phyloP scores from a whole-genome alignment of 306 rosid genomes.

The Rosa lucieae region DNA sequence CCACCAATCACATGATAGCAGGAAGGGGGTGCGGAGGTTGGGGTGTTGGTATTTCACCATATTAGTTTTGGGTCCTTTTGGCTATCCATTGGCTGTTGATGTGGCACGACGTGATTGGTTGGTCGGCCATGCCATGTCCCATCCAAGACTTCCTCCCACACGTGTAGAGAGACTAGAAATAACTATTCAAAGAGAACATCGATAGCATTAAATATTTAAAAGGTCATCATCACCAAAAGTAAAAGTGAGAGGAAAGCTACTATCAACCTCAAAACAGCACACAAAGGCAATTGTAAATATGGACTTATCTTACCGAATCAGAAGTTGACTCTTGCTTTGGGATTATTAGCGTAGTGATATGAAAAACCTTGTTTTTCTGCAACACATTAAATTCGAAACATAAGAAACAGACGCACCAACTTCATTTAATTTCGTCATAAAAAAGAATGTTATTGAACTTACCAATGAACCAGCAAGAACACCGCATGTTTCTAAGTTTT shows the following conservation, averaged over 20 bases:
- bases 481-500: slow-evolving; percentile 91
- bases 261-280: slow-evolving; percentile 14
- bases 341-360: slow-evolving; percentile 84
- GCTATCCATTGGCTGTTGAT: neutral
- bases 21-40: neutral
- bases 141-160: neutral
- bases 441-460: slow-evolving; percentile 17
- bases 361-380: slow-evolving; percentile 95
- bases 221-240: neutral
- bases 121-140: neutral
- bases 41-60: neutral
- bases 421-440: slow-evolving; percentile 1
- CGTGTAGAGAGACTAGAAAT: neutral
- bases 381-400: slow-evolving; percentile 36
- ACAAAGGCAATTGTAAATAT: slow-evolving; percentile 20
- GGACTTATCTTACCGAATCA: slow-evolving; percentile 72
- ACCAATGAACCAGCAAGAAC: slow-evolving; percentile 98
- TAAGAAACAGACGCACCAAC: slow-evolving; percentile 33
- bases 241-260: neutral
- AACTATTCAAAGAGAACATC: neutral
- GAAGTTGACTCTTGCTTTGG: slow-evolving; percentile 99
- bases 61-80: neutral
- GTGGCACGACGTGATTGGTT: neutral
- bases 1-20: neutral
- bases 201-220: neutral